phyloP scores from a whole-genome alignment of 139 green algal genomes.

The Tetradesmus obliquus region DNA sequence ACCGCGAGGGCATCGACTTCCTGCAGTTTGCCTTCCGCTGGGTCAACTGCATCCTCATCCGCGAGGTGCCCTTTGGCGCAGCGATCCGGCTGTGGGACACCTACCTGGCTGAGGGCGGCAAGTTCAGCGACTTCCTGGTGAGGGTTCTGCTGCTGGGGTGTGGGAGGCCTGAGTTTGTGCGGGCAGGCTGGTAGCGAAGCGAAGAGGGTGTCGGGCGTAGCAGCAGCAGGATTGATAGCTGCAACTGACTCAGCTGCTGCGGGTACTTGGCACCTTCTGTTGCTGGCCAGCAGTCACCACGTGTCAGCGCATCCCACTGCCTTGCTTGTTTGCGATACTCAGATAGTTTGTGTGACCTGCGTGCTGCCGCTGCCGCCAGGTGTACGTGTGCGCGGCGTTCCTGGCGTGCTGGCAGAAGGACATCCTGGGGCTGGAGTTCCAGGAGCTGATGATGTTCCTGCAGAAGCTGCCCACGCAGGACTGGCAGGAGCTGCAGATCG shows the following conservation, averaged over 20 bases:
- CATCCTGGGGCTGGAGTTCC: constrained; percentile 82
- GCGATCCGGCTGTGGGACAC: constrained; percentile 93
- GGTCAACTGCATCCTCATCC: constrained; percentile 97
- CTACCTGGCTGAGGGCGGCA: constrained; percentile 85
- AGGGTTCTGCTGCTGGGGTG: background rate
- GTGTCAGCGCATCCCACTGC: too few species aligned
- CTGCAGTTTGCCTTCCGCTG: constrained; percentile 99
- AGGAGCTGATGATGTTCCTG: constrained; percentile 80
- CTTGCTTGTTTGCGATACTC: background rate
- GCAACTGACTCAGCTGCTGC: too few species aligned
- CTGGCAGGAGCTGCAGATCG: constrained; percentile 86
- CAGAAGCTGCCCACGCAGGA: constrained; percentile 80
- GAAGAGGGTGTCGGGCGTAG: too few species aligned
- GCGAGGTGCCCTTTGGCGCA: constrained; percentile 87
- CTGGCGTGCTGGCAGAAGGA: constrained; percentile 77
- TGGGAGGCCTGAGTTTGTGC: too few species aligned
- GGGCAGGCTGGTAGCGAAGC: too few species aligned
- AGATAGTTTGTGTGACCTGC: background rate
- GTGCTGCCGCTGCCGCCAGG: constrained; percentile 36
- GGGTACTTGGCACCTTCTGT: too few species aligned
- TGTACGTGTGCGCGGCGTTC: constrained; percentile 84
- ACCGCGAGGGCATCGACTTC: constrained; percentile 90
- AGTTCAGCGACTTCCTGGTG: constrained; percentile 86
- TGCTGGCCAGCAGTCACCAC: too few species aligned
- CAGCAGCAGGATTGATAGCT: too few species aligned